phyloP scores from a whole-genome alignment of 106 monocot species.

The Hemerocallis citrina region DNA sequence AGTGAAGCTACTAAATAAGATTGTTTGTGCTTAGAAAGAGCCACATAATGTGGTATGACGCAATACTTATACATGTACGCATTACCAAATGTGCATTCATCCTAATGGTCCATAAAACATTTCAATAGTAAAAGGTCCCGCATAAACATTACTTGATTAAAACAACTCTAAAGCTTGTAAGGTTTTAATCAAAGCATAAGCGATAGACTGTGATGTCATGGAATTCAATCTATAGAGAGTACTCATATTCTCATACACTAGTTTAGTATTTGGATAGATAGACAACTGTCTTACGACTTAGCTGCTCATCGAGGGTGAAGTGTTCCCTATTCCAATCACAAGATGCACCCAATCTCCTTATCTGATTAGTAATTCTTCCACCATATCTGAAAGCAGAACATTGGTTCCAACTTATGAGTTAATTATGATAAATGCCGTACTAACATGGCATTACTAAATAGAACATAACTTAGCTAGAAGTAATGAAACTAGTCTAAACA shows the following conservation, averaged over 20 bases:
- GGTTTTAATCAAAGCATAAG: neutral
- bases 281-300: constrained; percentile 69
- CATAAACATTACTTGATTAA: neutral
- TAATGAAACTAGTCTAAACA: constrained; percentile 2
- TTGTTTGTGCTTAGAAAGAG: too few relatives aligned
- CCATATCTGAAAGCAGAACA: constrained; percentile 65
- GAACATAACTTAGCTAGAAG: neutral
- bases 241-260: constrained; percentile 10
- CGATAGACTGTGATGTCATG: neutral
- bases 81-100: too few relatives aligned
- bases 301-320: constrained; percentile 93
- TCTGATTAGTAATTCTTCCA: constrained; percentile 77
- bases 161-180: neutral
- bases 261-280: constrained; percentile 4
- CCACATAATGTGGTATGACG: too few relatives aligned
- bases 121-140: neutral
- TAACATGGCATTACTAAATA: neutral
- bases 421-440: neutral
- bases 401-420: neutral
- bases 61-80: too few relatives aligned
- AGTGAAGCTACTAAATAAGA: too few relatives aligned
- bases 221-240: constrained; percentile 5
- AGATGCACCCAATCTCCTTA: constrained; percentile 95
- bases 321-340: constrained; percentile 95
- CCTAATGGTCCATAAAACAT: neutral